phyloP scores from a whole-genome alignment of 2,329 filamentous ascomycete genomes.

The Harringtonia aguacate region DNA sequence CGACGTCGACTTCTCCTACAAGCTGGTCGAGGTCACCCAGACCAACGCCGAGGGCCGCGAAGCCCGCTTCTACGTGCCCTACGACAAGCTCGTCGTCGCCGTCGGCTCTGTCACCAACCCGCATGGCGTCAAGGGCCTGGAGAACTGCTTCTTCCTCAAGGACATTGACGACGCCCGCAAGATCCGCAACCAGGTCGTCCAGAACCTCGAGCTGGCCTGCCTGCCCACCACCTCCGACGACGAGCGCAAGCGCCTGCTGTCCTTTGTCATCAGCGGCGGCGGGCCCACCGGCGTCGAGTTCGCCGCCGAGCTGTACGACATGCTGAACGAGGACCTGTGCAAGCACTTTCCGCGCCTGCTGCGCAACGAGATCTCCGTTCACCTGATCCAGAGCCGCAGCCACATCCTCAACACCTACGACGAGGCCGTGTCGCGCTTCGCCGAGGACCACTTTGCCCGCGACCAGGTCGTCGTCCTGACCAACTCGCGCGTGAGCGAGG shows the following conservation, averaged over 20 bases:
- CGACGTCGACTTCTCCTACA: slow-evolving; percentile 83
- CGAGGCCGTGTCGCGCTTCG: slow-evolving; percentile 83
- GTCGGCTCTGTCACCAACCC: slow-evolving; percentile 90
- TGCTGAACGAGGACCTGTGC: slow-evolving; percentile 88
- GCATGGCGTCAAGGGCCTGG: slow-evolving; percentile 88
- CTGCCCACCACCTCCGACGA: slow-evolving; percentile 86
- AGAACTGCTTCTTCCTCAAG: slow-evolving; percentile 91
- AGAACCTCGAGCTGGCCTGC: slow-evolving; percentile 83
- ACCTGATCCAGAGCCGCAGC: slow-evolving; percentile 86
- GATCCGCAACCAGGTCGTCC: slow-evolving; percentile 80
- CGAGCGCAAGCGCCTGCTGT: slow-evolving; percentile 76
- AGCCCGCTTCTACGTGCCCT: slow-evolving; percentile 82
- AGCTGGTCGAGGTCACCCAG: slow-evolving; percentile 79
- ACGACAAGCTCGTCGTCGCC: slow-evolving; percentile 89
- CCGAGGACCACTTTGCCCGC: slow-evolving; percentile 80
- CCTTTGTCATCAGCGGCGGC: slow-evolving; percentile 92
- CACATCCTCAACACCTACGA: slow-evolving; percentile 99
- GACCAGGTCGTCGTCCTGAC: slow-evolving; percentile 88
- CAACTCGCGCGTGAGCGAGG: slow-evolving; percentile 87
- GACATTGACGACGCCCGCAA: slow-evolving; percentile 83
- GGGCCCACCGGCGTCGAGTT: slow-evolving; percentile 97
- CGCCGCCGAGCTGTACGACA: slow-evolving; percentile 88
- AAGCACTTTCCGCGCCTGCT: slow-evolving; percentile 76
- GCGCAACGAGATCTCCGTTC: slow-evolving; percentile 96
- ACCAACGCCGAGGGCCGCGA: slow-evolving; percentile 60